A percentile compares a stretch with the other conserved stretches of the same genome.
phyloP scores from a whole-genome alignment of 805 yeast species.

The Wickerhamia fluorescens region DNA sequence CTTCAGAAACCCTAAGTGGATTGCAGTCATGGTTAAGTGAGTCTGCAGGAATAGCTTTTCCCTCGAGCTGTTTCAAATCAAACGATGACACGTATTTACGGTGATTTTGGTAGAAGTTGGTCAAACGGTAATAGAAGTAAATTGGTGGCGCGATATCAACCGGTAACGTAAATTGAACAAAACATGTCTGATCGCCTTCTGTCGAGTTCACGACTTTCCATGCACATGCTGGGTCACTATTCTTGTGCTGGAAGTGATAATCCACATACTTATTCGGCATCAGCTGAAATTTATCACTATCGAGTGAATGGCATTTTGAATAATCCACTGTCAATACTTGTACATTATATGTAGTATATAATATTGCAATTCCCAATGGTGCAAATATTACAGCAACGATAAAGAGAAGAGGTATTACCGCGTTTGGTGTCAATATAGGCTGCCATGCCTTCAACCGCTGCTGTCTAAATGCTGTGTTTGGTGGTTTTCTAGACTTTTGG shows the following conservation, averaged over 20 bases:
- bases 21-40: constrained; percentile 38
- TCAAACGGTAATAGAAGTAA: constrained; percentile 74
- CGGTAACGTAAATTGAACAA: constrained; percentile 67
- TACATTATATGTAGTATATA: constrained; percentile 71
- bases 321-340: constrained; percentile 73
- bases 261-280: constrained; percentile 56
- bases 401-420: constrained; percentile 80
- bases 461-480: constrained; percentile 74
- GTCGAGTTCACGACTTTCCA: constrained; percentile 49
- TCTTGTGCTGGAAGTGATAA: constrained; percentile 52
- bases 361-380: constrained; percentile 83
- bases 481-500: constrained; percentile 35
- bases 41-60: constrained; percentile 52
- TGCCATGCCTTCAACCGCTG: constrained; percentile 67
- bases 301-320: constrained; percentile 51
- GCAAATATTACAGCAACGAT: constrained; percentile 73
- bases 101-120: constrained; percentile 92
- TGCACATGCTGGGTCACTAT: constrained; percentile 40
- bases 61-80: constrained; percentile 75
- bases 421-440: constrained; percentile 86
- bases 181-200: constrained; percentile 46
- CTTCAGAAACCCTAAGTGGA: constrained; percentile 30
- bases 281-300: constrained; percentile 29
- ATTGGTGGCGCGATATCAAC: constrained; percentile 62
- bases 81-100: constrained; percentile 84